Base-by-base conservation (phyloP, 2,329 filamentous ascomycete genomes). In the Acarospora socialis region DNA sequence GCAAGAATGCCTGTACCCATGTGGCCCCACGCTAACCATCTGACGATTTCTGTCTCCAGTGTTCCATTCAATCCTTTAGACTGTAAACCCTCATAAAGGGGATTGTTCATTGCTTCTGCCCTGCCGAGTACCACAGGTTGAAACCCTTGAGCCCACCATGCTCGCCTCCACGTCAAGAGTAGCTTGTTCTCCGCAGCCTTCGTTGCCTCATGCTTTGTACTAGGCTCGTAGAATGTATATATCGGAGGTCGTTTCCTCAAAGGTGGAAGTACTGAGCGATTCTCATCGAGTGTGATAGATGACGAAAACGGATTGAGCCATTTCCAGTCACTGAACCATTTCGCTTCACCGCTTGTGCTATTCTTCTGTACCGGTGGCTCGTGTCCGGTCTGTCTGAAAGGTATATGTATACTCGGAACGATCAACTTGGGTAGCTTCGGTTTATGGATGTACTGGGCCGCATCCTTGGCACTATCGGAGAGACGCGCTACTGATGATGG, bases 111-210 rank as follows among this genome's bases (percentile, higher is more conserved):
- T 12, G 86, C 84, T 51, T 95, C 87, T 1, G 70, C 73, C 10
- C 73, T 69, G 30, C 80, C 77, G 34, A 95, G 57, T 23, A 95
- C 79, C 5, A 90, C 66, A 0, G 90, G 87, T 40, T 68, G 74
- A 58, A 95, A 94, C 7, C 87, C 90, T 47, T 92, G 75, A 0
- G 86, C 83, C 81, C 83, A 95, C 84, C 87, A 95, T 3, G 87
- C 86, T 27, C 83, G 71, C 38, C 86, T 71, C 90, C 90, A 95
- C 32, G 81, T 78, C 35, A 92, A 61, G 29, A 95, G 65, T 37
- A 95, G 59, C 36, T 77, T 70, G 48, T 77, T 77, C 51, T 94
- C 81, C 3, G 81, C 80, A 37, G 79, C 70, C 44, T 70, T 70
- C 30, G 70, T 66, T 12, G 68, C 68, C 29, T 68, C 64, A 19